Base-by-base conservation (phyloP, 1,284 basidiomycete species). In the Uromyces viciae-fabae region DNA sequence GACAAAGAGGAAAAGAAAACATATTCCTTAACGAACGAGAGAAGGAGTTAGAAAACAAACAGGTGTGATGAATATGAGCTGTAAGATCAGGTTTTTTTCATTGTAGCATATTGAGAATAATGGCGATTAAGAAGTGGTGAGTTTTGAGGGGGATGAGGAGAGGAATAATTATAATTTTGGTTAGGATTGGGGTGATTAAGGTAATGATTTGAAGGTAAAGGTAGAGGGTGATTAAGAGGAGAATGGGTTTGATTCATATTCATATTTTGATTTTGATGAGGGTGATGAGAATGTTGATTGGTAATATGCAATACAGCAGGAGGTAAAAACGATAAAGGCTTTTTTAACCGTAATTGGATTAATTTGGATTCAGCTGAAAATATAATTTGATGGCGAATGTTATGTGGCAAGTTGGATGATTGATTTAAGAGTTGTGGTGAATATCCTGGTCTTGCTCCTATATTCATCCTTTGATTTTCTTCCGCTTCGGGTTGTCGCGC, bases 71-170 rank as follows among this genome's bases (percentile, higher is more conserved):
- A 22, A 3, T 28, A 31, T 3, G 60, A 64, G 3, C 22, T 9
- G 60, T 31, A 33, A 33, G 25, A 5, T n/a, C n/a, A n/a, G n/a
- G n/a, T n/a, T n/a, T n/a, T n/a, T n/a, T n/a, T n/a, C n/a, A n/a
- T n/a, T n/a, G n/a, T n/a, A n/a, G n/a, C n/a, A n/a, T n/a, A n/a
- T n/a, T n/a, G n/a, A n/a, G n/a, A n/a, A n/a, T n/a, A n/a, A n/a
- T n/a, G n/a, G n/a, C n/a, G n/a, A n/a, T n/a, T n/a, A n/a, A n/a
- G n/a, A n/a, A n/a, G n/a, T n/a, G 49, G 49, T 52, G 49, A 14
- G 14, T n/a, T 52, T 82, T 82, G 36, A 89, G 89, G 33, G 87
- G 86, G 81, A 88, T 84, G 82, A 88, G 87, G 64, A 87, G 87
- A 82, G 86, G 86, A 33, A 86, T 85, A 83, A 88, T 88, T 68